Percentiles rank a stretch among this genome's conserved stretches.
Conservation (phyloP, 108 stramenopile genomes). For the Thalassiosira profunda region DNA sequence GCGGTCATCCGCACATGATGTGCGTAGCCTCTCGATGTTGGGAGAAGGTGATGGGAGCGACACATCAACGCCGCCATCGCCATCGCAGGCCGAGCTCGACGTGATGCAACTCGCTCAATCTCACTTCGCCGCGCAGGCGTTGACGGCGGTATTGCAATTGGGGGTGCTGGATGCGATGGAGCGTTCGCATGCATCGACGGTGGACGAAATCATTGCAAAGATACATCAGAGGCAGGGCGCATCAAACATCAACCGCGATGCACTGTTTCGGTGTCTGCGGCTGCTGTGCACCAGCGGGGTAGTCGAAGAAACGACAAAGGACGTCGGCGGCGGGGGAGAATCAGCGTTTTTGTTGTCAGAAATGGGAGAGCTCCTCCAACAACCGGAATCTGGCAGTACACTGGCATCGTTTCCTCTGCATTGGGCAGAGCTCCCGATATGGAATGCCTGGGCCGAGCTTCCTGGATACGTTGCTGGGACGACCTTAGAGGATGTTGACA, state of each 20-base stretch:
- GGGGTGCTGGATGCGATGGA: slow-evolving; percentile 19
- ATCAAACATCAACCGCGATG: slow-evolving; percentile 22
- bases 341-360: slow-evolving; percentile 29
- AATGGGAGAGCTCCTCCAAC: slow-evolving; percentile 25
- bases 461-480: slow-evolving; percentile 28
- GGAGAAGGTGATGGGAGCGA: neutral
- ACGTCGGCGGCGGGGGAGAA: neutral
- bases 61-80: neutral
- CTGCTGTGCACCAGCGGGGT: slow-evolving; percentile 42
- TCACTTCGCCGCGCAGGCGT: slow-evolving; percentile 30
- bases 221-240: neutral
- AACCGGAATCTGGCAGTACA: neutral
- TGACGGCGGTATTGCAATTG: slow-evolving; percentile 13
- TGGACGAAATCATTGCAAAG: slow-evolving; percentile 30
- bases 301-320: slow-evolving; percentile 16
- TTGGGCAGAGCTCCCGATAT: slow-evolving; percentile 37
- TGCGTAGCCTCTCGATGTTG: no score
- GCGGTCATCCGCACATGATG: no score
- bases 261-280: slow-evolving; percentile 32
- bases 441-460: slow-evolving; percentile 47
- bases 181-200: neutral
- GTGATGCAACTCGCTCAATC: slow-evolving; percentile 33
- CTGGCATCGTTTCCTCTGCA: slow-evolving; percentile 40
- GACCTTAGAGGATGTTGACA: neutral
- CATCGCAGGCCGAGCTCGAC: slow-evolving; percentile 11